Base-by-base conservation (phyloP, 1,284 basidiomycete genomes). In the Violaceomyces palustris region DNA sequence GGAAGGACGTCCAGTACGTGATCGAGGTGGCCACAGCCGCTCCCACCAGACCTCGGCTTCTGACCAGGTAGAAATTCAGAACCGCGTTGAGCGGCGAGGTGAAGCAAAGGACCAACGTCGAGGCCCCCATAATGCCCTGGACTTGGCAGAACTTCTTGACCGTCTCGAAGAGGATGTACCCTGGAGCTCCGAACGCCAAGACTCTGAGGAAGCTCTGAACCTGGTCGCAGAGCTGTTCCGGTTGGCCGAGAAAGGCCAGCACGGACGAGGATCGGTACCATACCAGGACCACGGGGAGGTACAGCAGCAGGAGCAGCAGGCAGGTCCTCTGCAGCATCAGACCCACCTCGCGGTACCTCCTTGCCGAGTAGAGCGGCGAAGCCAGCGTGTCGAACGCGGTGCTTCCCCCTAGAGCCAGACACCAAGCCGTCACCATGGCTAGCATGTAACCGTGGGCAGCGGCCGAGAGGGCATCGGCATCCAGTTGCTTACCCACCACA, bases 131-230 rank as follows among this genome's bases (percentile, higher is more conserved):
- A 18, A 50, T 55, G 83, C 84, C 84, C 77, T 86, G 84, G 46
- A 84, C 85, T 67, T 86, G 84, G 18, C 86, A 68, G 71, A 86
- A 86, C 72, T 85, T 86, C 72, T 86, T 86, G 57, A 85, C 74
- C 41, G 80, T 82, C 69, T 86, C 85, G 49, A 86, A 87, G 7
- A 80, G 83, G 50, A 86, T 80, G 64, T 85, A 86, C 6, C 79
- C 84, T 1, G 85, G 84, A 0, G 81, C 83, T 1, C 81, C 84
- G 29, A 81, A 43, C 37, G 81, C 77, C 37, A 87, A 73, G 19
- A 86, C 66, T 9, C 84, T 79, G 53, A 86, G 74, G 62, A 84
- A 84, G 14, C 62, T 61, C 62, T 86, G 82, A 0, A 83, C 83
- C 56, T 82, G 78, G 36, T 68, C 72, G 80, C 79, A 6, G 80